A percentile compares a stretch with the other conserved stretches of the same genome.
These are phyloP conservation scores for Pseudogymnoascus sp. DNA, from an alignment of 2,329 filamentous ascomycete genomes.

Conservation along the genomic window DNA sequence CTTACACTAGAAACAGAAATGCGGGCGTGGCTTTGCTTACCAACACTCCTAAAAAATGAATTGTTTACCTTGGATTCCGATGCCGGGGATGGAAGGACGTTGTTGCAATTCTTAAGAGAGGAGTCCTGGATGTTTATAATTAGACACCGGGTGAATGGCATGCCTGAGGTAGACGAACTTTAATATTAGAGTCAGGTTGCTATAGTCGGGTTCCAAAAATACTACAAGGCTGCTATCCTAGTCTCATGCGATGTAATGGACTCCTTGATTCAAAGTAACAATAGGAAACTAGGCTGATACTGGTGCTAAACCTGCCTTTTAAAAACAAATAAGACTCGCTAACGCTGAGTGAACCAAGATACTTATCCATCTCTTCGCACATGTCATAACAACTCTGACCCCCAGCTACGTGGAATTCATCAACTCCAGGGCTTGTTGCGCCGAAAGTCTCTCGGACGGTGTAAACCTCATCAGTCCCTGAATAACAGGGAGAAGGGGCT, in stretches of 20 bases:
- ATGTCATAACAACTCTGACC: neutral
- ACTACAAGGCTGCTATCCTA: neutral
- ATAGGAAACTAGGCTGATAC: neutral
- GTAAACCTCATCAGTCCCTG: constrained; percentile 1
- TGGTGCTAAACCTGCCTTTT: neutral
- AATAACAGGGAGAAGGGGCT: constrained; percentile 7
- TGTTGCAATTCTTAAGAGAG: neutral
- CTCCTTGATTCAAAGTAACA: neutral
- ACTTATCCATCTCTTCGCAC: neutral
- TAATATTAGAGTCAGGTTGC: neutral
- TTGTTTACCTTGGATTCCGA: neutral
- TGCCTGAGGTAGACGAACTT: neutral
- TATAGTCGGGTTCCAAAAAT: neutral
- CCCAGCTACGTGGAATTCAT: neutral
- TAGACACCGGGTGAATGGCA: neutral
- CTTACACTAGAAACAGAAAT: neutral
- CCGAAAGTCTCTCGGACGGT: constrained; percentile 3
- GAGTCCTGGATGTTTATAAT: neutral
- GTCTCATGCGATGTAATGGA: neutral
- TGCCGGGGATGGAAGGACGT: neutral
- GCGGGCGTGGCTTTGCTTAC: neutral
- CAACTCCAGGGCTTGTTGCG: neutral
- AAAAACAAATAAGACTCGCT: neutral
- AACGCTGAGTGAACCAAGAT: no score
- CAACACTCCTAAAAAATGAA: neutral